phyloP scores from a whole-genome alignment of 2,329 filamentous ascomycete species.

The Epichloe amarillans region DNA sequence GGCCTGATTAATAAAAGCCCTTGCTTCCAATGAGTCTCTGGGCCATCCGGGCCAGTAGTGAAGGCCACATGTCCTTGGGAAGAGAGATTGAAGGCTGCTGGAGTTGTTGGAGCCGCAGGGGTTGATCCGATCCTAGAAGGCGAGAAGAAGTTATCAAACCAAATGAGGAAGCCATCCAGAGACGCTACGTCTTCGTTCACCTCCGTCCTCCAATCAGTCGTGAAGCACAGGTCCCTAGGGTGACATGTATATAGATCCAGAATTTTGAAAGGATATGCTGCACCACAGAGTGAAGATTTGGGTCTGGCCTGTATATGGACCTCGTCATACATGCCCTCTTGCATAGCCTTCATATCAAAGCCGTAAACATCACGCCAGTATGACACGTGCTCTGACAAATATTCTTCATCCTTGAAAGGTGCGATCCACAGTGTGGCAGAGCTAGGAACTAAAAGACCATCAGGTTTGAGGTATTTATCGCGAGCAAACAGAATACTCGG shows the following conservation, averaged over 20 bases:
- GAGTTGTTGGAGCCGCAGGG: constrained; percentile 37
- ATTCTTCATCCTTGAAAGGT: constrained; percentile 65
- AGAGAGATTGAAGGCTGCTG: constrained; percentile 47
- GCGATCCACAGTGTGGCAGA: constrained; percentile 74
- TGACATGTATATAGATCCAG: constrained; percentile 65
- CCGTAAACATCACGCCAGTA: constrained; percentile 93
- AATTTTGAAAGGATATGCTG: constrained; percentile 53
- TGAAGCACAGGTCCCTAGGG: constrained; percentile 63
- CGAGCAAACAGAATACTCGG: constrained; percentile 81
- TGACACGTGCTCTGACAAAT: constrained; percentile 60
- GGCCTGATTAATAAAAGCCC: constrained; percentile 59
- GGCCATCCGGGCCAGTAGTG: constrained; percentile 68
- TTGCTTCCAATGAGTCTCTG: constrained; percentile 84
- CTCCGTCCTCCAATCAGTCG: constrained; percentile 49
- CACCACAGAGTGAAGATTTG: constrained; percentile 42
- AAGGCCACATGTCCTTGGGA: constrained; percentile 59
- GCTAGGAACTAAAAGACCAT: constrained; percentile 75
- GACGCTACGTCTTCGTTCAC: constrained; percentile 49
- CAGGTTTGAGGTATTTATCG: constrained; percentile 70
- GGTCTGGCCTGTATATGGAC: constrained; percentile 65
- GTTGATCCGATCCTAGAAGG: constrained; percentile 41
- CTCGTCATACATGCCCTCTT: constrained; percentile 67
- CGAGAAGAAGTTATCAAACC: constrained; percentile 91
- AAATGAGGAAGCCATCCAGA: constrained; percentile 79
- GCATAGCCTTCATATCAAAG: constrained; percentile 89